phyloP scores from a whole-genome alignment of 83 land plant species.

The Diphasiastrum complanatum region DNA sequence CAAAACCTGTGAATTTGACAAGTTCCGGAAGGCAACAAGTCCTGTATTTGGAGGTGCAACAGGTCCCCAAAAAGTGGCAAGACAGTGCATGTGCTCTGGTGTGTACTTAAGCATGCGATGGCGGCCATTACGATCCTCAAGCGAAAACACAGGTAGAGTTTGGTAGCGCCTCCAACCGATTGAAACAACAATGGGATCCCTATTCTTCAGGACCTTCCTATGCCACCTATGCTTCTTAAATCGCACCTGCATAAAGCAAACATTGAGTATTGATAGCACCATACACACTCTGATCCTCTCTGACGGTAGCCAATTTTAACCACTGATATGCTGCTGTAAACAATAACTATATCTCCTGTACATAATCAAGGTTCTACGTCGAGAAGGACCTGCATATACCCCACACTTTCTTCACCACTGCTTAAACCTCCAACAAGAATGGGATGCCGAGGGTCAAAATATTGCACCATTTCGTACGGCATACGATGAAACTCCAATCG shows the following conservation, averaged over 20 bases:
- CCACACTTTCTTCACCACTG: slow-evolving; percentile 80
- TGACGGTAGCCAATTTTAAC: too few species aligned
- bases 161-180: slow-evolving; percentile 97
- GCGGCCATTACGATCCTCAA: slow-evolving; percentile 82
- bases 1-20: slow-evolving; percentile 81
- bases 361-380: too few species aligned
- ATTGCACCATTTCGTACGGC: slow-evolving; percentile 93
- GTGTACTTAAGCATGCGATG: slow-evolving; percentile 97
- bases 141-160: slow-evolving; percentile 80
- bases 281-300: neutral
- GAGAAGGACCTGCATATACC: slow-evolving; percentile 98
- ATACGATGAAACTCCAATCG: slow-evolving; percentile 79
- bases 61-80: slow-evolving; percentile 96
- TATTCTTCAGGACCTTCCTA: slow-evolving; percentile 80
- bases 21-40: slow-evolving; percentile 73
- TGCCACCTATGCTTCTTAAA: slow-evolving; percentile 96
- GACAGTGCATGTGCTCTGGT: slow-evolving; percentile 98
- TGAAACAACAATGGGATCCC: slow-evolving; percentile 89
- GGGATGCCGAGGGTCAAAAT: slow-evolving; percentile 90
- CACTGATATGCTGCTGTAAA: too few species aligned
- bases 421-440: slow-evolving; percentile 88
- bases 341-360: too few species aligned
- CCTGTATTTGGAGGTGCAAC: slow-evolving; percentile 87
- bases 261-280: neutral
- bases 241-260: slow-evolving; percentile 43